Evolutionary conservation across 164 flowering plant genomes (phyloP), one percentile per base, ranked within the genome.

Genomic region (Liquidambar formosana): DNA sequence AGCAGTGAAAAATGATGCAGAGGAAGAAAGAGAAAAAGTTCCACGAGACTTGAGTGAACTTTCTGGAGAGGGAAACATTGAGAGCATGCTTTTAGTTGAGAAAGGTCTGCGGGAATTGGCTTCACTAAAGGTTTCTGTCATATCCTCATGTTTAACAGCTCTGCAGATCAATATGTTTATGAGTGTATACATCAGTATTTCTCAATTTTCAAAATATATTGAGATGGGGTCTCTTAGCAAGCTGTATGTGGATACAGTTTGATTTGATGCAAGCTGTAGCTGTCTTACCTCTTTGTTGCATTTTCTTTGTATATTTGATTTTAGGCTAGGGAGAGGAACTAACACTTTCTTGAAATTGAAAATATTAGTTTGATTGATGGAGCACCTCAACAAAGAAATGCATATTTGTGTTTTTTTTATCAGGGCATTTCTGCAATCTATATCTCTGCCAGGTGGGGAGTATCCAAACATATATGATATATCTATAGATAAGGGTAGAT

Each of bases 81-180:
- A 95, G 72, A 88, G 83, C 83, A 93, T 95, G 99, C 90, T 95
- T 67, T 69, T 81, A 67, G 97, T 95, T 57, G 99, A 95, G 73
- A 88, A 80, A 78, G 97, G 97, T 71, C 76, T 95, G 65, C 77
- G 90, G 57, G 99, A 95, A 80, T 66, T 93, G 74, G 87, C 87
- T 73, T 77, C 83, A 47, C 78, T 95, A 25, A 93, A 95, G 99
- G 97, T 94, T 69, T 66, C 16, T 70, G 23, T 61, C 60, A 27
- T 71, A 51, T 65, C 67, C 59, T 66, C 68, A 58, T 53, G 10
- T 38, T 67, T 23, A 15, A 13, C 38, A 56, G 10, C 22, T 52
- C 9, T 41, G 38, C 33, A 1, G 13, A 8, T 38, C 19, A n/a
- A 64, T 23, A 44, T 70, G 47, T 23, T 21, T 45, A 44, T 22